A percentile compares a stretch with the other conserved stretches of the same genome.
Conservation (phyloP, 768 basidiomycete species). For the Collybiopsis luxurians region DNA sequence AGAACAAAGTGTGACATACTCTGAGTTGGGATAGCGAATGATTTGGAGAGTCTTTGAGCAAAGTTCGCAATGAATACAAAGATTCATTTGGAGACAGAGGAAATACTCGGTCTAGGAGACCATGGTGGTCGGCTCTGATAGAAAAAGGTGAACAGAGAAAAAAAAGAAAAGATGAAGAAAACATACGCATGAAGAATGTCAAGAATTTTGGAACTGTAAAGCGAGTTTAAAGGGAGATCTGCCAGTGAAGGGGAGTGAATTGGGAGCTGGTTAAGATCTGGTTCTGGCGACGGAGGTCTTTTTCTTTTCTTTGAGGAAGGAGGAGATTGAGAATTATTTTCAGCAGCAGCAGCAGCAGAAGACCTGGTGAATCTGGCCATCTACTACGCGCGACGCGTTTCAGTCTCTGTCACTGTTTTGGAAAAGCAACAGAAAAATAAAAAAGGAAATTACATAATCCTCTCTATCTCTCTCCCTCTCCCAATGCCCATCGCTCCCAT, state of each 20-base stretch:
- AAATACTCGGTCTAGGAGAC: conserved; percentile 78
- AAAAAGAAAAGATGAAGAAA: not conserved
- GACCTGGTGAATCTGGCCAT: conserved; percentile 84
- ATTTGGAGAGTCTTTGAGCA: conserved; percentile 51
- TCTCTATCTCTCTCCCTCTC: not conserved
- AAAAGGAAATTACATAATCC: not conserved
- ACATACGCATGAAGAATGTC: conserved; percentile 53
- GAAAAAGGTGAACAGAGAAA: not conserved
- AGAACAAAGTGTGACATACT: conserved; percentile 35
- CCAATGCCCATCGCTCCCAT: conserved; percentile 23
- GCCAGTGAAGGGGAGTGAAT: conserved; percentile 24
- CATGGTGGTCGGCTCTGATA: conserved; percentile 65
- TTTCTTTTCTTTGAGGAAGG: conserved; percentile 62
- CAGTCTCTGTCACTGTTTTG: too few species aligned
- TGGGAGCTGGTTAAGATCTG: conserved; percentile 35
- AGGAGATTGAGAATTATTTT: conserved; percentile 26
- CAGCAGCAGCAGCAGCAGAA: conserved; percentile 33
- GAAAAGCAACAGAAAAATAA: too few species aligned
- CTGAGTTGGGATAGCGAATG: conserved; percentile 55
- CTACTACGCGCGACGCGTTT: conserved; percentile 25
- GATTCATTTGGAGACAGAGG: conserved; percentile 47
- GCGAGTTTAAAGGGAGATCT: conserved; percentile 42
- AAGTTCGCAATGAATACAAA: conserved; percentile 48
- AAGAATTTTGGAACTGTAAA: conserved; percentile 49
- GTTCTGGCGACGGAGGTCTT: conserved; percentile 39